These are phyloP conservation scores for Suillus bovinus DNA, from an alignment of 768 basidiomycete genomes.

Conservation along the genomic window DNA sequence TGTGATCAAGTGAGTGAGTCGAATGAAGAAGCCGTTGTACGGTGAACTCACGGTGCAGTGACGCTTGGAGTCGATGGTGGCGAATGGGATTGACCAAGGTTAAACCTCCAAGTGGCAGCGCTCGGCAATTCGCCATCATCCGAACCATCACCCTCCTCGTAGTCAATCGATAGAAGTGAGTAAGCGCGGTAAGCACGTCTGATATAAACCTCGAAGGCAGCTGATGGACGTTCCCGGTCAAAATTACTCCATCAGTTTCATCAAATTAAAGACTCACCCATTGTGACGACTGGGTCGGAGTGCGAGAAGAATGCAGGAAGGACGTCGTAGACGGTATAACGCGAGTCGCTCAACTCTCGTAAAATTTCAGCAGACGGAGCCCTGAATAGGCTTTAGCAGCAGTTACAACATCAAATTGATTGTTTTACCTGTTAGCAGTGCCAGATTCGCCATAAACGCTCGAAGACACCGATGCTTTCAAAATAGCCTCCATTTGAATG, in stretches of 20 bases:
- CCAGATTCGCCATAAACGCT: conserved; percentile 89
- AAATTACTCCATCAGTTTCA: not conserved
- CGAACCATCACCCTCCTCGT: conserved; percentile 85
- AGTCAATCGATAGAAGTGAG: conserved; percentile 86
- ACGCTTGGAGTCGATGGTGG: conserved; percentile 82
- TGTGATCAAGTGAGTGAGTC: conserved; percentile 23
- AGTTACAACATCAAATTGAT: not conserved
- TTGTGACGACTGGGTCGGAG: conserved; percentile 76
- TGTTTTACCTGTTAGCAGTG: conserved; percentile 52
- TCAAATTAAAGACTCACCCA: conserved; percentile 53
- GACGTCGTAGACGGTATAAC: conserved; percentile 97
- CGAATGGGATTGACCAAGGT: conserved; percentile 84
- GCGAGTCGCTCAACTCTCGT: conserved; percentile 92
- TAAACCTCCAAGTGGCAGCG: conserved; percentile 93
- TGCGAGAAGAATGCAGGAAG: conserved; percentile 95
- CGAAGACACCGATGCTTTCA: conserved; percentile 84
- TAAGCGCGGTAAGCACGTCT: conserved; percentile 96
- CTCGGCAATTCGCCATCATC: conserved; percentile 83
- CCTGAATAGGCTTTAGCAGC: conserved; percentile 38
- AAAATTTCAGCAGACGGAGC: conserved; percentile 84
- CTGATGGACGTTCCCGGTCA: conserved; percentile 36
- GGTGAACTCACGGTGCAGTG: conserved; percentile 31
- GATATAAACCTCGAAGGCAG: conserved; percentile 94
- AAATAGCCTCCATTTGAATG: conserved; percentile 90
- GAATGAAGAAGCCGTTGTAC: not conserved